Base-by-base conservation (phyloP, 202 grass and related monocot genomes). In the Panicum virgatum region DNA sequence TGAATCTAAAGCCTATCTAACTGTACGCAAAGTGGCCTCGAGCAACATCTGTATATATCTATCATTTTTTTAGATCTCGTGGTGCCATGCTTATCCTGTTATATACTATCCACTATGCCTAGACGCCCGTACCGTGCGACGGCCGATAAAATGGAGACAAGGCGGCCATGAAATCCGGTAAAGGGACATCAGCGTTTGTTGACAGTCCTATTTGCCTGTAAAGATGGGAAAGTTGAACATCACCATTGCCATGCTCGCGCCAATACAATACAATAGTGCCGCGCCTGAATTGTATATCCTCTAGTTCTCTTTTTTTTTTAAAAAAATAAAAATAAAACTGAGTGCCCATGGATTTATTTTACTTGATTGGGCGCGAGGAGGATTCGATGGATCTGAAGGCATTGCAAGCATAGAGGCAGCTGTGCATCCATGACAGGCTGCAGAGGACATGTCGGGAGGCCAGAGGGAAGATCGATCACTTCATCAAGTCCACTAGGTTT, bases 361-460 rank as follows among this genome's bases (percentile, higher is more conserved):
- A 51, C 19, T 65, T 65, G 32, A 66, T 66, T 79, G 4, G 4
- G n/a, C 42, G n/a, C 11, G 38, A 76, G 46, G 38, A 50, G 46
- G 38, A 50, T 75, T 80, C 30, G 27, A 68, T 40, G 50, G 51
- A 76, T 75, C 77, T 57, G 75, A 9, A 37, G 19, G 50, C 50
- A 59, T n/a, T 58, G 77, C 44, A 23, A 39, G 68, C 67, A 66
- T 57, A 66, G 38, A 62, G 29, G 67, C 13, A 80, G 58, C 58
- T 1, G 48, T 66, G 77, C 82, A 44, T 86, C 66, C 38, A 39
- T 62, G 39, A 75, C 79, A 86, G 73, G 65, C 44, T 30, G 79
- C 74, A 86, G 83, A 82, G 36, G 67, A 59, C 79, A 83, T 86
- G 88, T 86, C 52, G 82, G 69, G 56, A 77, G 64, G 25, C 29